Conservation (phyloP, 1,139 yeast genomes). For the Debaryomyces coudertii region DNA sequence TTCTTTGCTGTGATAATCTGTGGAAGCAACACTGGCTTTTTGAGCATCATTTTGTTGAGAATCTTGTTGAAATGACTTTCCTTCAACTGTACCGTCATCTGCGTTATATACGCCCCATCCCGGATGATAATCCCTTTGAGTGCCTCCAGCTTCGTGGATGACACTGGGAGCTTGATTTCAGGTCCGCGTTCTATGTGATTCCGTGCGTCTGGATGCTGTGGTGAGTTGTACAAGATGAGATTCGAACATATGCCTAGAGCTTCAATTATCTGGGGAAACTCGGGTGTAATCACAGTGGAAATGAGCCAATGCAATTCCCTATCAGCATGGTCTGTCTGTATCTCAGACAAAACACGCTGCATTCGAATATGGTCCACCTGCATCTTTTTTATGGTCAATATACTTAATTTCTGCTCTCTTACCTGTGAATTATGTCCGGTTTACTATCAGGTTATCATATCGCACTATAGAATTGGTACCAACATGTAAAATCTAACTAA, state of each 20-base stretch:
- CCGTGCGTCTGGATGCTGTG: slow-evolving; percentile 38
- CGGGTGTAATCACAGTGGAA: slow-evolving; percentile 34
- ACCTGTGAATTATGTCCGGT: neutral
- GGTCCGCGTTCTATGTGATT: slow-evolving; percentile 39
- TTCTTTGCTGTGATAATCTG: slow-evolving; percentile 39
- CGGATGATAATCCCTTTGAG: slow-evolving; percentile 46
- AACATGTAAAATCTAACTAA: neutral
- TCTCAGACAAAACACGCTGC: slow-evolving; percentile 8
- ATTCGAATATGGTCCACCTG: neutral
- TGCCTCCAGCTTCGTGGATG: slow-evolving; percentile 42
- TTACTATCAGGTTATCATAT: neutral
- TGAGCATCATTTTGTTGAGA: slow-evolving; percentile 28
- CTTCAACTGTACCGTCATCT: slow-evolving; percentile 29
- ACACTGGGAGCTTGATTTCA: slow-evolving; percentile 43
- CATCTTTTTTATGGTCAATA: neutral
- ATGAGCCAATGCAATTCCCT: slow-evolving; percentile 48
- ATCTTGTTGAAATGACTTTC: slow-evolving; percentile 39
- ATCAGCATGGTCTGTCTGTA: slow-evolving; percentile 31
- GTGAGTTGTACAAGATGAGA: slow-evolving; percentile 41
- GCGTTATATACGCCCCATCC: slow-evolving; percentile 44
- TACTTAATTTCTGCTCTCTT: neutral
- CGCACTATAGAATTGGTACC: neutral
- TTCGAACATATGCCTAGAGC: slow-evolving; percentile 45
- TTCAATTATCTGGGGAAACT: slow-evolving; percentile 44
- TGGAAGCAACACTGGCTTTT: slow-evolving; percentile 34